Conservation (phyloP, 208 protist genomes). For the Leishmania tarentolae region DNA sequence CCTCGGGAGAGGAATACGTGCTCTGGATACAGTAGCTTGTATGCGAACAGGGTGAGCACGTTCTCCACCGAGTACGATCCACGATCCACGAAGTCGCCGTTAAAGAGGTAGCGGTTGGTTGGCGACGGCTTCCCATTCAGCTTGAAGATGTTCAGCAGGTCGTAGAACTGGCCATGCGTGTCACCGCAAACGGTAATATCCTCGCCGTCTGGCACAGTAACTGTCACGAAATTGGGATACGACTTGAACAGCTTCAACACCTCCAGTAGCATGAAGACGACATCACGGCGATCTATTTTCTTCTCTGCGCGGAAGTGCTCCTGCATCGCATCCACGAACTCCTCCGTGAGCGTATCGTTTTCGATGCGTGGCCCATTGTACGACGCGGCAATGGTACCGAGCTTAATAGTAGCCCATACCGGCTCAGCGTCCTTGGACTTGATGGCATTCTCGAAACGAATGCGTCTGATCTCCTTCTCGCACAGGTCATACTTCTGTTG, state of each 20-base stretch:
- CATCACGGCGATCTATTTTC: constrained; percentile 82
- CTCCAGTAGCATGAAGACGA: constrained; percentile 87
- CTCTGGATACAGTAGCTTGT: constrained; percentile 96
- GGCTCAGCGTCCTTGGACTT: constrained; percentile 77
- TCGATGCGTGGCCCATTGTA: constrained; percentile 84
- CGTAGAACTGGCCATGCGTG: constrained; percentile 99
- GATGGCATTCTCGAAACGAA: constrained; percentile 96
- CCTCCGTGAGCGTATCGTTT: constrained; percentile 62
- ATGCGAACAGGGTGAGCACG: constrained; percentile 95
- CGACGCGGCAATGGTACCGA: constrained; percentile 58
- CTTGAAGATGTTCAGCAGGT: constrained; percentile 97
- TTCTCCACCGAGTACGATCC: constrained; percentile 98
- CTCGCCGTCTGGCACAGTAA: constrained; percentile 83
- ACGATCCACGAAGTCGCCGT: constrained; percentile 97
- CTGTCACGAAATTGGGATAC: constrained; percentile 86
- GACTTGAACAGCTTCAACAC: constrained; percentile 76
- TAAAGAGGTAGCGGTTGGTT: constrained; percentile 96
- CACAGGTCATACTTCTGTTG: constrained; percentile 91
- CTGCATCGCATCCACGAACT: constrained; percentile 86
- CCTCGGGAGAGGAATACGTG: constrained; percentile 95
- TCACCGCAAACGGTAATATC: constrained; percentile 98
- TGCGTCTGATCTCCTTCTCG: constrained; percentile 93
- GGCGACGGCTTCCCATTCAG: constrained; percentile 83
- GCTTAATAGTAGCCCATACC: constrained; percentile 74
- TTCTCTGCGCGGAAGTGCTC: constrained; percentile 81